Evolutionary conservation across 768 basidiomycete species (phyloP), one percentile per base, ranked within the genome.

Genomic region (Suillus subluteus): DNA sequence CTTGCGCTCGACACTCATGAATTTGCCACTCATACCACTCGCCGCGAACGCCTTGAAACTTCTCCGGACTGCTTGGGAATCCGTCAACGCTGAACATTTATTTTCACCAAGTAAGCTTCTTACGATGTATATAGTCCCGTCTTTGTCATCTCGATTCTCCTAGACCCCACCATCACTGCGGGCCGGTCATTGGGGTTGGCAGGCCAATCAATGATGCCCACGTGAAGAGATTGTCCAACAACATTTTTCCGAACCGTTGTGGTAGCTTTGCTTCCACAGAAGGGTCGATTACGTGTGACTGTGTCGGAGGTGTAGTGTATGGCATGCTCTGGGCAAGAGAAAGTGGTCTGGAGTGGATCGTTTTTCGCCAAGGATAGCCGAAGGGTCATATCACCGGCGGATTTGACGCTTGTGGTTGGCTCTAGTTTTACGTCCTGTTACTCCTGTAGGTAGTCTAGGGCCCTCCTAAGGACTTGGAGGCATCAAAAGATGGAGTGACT

Each of bases 201-300:
- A 3, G 74, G 74, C 76, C 77, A 77, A 38, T 78, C 76, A 61
- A 77, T 74, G 46, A 74, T 41, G 23, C 76, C 76, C 30, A 75
- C 74, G 46, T 77, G 76, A 12, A 73, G 32, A 0, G 68, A 44
- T 15, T 76, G 71, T 2, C 75, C 77, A 0, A 58, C 16, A 11
- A 37, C 30, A 15, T 70, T 73, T 1, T 52, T 71, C 26, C 75
- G 69, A 1, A 70, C 30, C 30, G 75, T 73, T 3, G 76, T 77
- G 7, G 67, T 69, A 0, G 74, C 72, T 16, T 66, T 61, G 4
- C 13, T 38, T 7, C 73, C 73, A 32, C 68, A 66, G 12, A 52
- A 63, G 0, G 70, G 56, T 2, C 32, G 40, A 55, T 43, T 13
- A 21, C 70, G 68, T 18, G 55, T 40, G 0, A 65, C 63, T 21